Evolutionary conservation across 768 basidiomycete genomes (phyloP).

Genomic region (Rhodotorula toruloides): DNA sequence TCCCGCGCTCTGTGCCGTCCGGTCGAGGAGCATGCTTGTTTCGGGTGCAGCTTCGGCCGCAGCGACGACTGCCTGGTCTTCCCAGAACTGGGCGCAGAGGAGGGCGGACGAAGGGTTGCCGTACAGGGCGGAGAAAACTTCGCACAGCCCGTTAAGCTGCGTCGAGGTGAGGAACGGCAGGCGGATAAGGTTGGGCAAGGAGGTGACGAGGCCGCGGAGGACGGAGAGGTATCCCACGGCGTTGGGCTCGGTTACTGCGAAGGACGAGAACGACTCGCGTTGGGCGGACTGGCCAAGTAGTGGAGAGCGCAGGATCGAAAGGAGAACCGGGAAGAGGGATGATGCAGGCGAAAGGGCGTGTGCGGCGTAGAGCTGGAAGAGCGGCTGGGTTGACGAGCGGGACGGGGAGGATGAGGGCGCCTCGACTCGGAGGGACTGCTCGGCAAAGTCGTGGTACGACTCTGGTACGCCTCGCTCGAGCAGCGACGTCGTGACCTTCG

Average conservation of each 20-base stretch:
- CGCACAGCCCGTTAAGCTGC: slow-evolving; percentile 64
- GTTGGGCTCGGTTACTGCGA: slow-evolving; percentile 26
- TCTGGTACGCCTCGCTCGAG: slow-evolving; percentile 38
- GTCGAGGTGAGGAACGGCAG: slow-evolving; percentile 42
- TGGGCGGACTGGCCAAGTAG: slow-evolving; percentile 17
- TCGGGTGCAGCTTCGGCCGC: not conserved
- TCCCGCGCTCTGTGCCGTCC: slow-evolving; percentile 42
- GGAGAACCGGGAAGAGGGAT: slow-evolving; percentile 25
- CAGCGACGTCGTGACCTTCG: slow-evolving; percentile 51
- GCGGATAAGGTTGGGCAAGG: slow-evolving; percentile 35
- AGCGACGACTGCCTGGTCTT: slow-evolving; percentile 54
- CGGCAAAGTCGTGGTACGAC: slow-evolving; percentile 40
- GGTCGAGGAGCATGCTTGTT: not conserved
- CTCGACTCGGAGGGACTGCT: slow-evolving; percentile 29
- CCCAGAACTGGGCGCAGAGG: slow-evolving; percentile 79
- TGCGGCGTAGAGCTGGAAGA: slow-evolving; percentile 14
- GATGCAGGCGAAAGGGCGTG: slow-evolving; percentile 35
- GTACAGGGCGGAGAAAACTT: slow-evolving; percentile 74
- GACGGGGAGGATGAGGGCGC: slow-evolving; percentile 17
- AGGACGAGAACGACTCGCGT: slow-evolving; percentile 5
- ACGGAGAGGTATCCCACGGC: slow-evolving; percentile 43
- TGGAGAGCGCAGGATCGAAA: slow-evolving; percentile 20
- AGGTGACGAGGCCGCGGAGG: slow-evolving; percentile 38
- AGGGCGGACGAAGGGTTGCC: slow-evolving; percentile 56
- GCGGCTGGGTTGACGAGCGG: not conserved